These are phyloP conservation scores for Fusarium avenaceum DNA, from an alignment of 2,329 filamentous ascomycete genomes.

Conservation along the genomic window DNA sequence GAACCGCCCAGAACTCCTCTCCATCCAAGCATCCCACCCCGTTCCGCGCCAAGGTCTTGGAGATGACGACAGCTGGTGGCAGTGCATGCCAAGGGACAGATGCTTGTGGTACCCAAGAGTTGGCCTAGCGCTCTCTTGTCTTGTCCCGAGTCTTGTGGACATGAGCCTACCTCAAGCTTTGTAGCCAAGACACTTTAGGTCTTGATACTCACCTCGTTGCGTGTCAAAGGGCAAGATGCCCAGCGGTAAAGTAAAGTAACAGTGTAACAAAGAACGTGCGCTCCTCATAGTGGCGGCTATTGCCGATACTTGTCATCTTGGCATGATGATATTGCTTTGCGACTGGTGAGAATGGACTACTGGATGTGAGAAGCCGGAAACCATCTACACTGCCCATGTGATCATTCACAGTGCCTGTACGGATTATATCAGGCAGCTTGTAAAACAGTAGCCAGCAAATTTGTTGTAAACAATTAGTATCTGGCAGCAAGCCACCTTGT, in stretches of 20 bases:
- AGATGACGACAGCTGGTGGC: conserved; percentile 48
- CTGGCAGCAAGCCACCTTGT: not conserved
- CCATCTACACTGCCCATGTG: not conserved
- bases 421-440: not conserved
- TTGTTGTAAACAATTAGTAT: not conserved
- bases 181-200: conserved; percentile 33
- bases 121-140: conserved; percentile 1
- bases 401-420: not conserved
- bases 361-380: not conserved
- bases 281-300: not conserved
- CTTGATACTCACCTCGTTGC: conserved; percentile 23
- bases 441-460: not conserved
- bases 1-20: conserved; percentile 28
- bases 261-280: not conserved
- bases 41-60: conserved; percentile 46
- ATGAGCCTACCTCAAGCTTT: conserved; percentile 46
- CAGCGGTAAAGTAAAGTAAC: not conserved
- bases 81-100: conserved; percentile 40
- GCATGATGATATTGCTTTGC: conserved; percentile 1
- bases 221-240: conserved; percentile 1
- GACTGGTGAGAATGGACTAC: not conserved
- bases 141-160: conserved; percentile 11
- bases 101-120: conserved; percentile 3
- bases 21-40: conserved; percentile 16
- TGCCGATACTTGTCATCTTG: conserved; percentile 10